Evolutionary conservation across 106 monocot genomes (phyloP).

Genomic region (Dioscorea dumetorum): DNA sequence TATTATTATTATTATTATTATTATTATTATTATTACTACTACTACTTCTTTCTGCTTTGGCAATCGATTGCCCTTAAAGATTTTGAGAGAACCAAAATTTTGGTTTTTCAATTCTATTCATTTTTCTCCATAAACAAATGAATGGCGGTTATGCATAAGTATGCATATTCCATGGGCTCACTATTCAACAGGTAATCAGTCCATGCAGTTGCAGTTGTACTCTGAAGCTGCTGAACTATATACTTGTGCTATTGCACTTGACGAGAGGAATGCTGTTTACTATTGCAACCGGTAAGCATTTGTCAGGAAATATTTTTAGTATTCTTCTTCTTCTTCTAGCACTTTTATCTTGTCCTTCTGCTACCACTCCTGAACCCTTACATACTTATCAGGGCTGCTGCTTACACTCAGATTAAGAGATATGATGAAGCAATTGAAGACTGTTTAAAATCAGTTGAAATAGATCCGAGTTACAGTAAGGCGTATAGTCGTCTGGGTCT

Average conservation of each 20-base stretch:
- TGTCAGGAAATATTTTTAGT: no score
- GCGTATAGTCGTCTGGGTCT: conserved; percentile 77
- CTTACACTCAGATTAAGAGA: conserved; percentile 55
- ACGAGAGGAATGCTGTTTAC: conserved; percentile 69
- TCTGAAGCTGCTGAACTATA: conserved; percentile 72
- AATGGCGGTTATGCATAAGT: not conserved
- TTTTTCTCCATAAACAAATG: not conserved
- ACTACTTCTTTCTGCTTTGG: no score
- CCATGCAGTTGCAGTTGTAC: conserved; percentile 49
- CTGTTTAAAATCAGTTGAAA: conserved; percentile 72
- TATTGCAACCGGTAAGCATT: conserved; percentile 69
- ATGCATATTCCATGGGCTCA: not conserved
- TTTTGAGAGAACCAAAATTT: no score
- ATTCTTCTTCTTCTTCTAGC: no score
- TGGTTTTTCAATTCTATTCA: no score
- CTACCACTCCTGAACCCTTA: no score
- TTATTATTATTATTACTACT: no score
- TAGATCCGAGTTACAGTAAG: conserved; percentile 77
- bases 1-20: no score
- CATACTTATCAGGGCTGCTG: conserved; percentile 70
- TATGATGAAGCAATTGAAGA: conserved; percentile 68
- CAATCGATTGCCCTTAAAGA: no score
- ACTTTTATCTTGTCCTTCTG: no score
- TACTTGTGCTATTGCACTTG: conserved; percentile 68
- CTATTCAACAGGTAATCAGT: conserved; percentile 47